Evolutionary conservation across 2,329 filamentous ascomycete genomes (phyloP).

Genomic region (Aspergillus awamori): DNA sequence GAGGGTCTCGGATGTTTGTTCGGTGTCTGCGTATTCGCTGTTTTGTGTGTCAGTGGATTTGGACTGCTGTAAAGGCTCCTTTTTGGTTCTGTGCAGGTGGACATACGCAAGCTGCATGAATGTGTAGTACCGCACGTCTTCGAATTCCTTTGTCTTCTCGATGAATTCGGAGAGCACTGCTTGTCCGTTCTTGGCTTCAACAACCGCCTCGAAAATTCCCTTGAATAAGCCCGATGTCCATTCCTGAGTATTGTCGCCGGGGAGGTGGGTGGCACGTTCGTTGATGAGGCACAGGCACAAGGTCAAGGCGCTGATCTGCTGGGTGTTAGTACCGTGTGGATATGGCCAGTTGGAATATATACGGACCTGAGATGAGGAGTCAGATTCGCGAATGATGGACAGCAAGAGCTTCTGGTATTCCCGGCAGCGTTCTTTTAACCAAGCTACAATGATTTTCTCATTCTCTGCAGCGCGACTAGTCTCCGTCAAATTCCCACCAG

Average conservation of each 20-base stretch:
- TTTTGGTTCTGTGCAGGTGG: neutral
- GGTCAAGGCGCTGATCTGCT: constrained; percentile 69
- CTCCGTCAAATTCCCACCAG: constrained; percentile 69
- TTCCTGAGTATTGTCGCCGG: constrained; percentile 63
- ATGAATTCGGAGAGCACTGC: constrained; percentile 71
- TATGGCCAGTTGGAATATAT: neutral
- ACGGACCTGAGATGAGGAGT: constrained; percentile 57
- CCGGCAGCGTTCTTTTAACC: constrained; percentile 74
- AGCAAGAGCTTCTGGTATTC: constrained; percentile 70
- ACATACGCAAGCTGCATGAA: constrained; percentile 73
- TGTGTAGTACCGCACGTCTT: constrained; percentile 83
- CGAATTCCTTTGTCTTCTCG: constrained; percentile 74
- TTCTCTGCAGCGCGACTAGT: constrained; percentile 69
- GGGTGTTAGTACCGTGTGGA: constrained; percentile 15
- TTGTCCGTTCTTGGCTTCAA: constrained; percentile 61
- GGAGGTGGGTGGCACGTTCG: constrained; percentile 69
- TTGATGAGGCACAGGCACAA: constrained; percentile 83
- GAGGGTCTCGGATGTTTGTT: constrained; percentile 32
- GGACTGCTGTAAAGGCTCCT: neutral
- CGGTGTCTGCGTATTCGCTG: constrained; percentile 40
- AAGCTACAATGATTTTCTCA: constrained; percentile 72
- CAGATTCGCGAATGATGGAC: constrained; percentile 61
- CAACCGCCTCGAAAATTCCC: constrained; percentile 64
- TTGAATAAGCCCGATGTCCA: constrained; percentile 72
- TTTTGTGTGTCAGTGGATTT: neutral